Evolutionary conservation across 1,284 basidiomycete species (phyloP), one percentile per base, ranked within the genome.

Genomic region (Grifola frondosa): DNA sequence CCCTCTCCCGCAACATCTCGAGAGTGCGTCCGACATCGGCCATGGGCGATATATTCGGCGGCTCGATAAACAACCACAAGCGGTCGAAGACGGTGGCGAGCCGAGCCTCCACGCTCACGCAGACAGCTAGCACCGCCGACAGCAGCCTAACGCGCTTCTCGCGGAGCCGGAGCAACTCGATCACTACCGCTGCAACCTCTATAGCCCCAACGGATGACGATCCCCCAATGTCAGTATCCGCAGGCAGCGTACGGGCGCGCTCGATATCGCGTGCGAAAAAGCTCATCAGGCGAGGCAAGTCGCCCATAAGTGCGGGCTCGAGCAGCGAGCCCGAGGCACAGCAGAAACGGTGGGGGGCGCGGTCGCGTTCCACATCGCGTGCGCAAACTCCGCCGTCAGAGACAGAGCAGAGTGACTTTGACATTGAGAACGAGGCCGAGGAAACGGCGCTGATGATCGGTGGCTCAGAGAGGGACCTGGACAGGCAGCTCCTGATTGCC

Each of bases 1-100:
- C 80, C 12, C 84, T 95, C 54, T 91, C 90, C 16, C 75, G 86
- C 38, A 87, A 85, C 59, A 70, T 91, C 21, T 88, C 90, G 63
- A 80, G 75, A 50, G 61, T 76, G 4, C 75, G 79, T 7, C 75
- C 83, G 30, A 79, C 75, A 11, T 77, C 75, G 4, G 68, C 77
- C 10, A 80, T 78, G 66, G 75, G 75, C 30, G 86, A 89, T 49
- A 71, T 88, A 42, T 88, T 90, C 55, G 75, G 78, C 26, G 80
- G 82, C 4, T 81, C 84, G 0, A 76, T 84, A 32, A 83, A 73
- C 55, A 69, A 77, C 40, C 79, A 80, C 55, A 73, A 74, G 47
- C 80, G 84, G 19, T 70, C 75, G 15, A 84, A 85, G 56, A 88
- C 86, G 2, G 73, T 50, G 1, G 49, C 73, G 17, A 87, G 84